Evolutionary conservation across 257 asterid genomes (phyloP).

Genomic region (Apocynum venetum): DNA sequence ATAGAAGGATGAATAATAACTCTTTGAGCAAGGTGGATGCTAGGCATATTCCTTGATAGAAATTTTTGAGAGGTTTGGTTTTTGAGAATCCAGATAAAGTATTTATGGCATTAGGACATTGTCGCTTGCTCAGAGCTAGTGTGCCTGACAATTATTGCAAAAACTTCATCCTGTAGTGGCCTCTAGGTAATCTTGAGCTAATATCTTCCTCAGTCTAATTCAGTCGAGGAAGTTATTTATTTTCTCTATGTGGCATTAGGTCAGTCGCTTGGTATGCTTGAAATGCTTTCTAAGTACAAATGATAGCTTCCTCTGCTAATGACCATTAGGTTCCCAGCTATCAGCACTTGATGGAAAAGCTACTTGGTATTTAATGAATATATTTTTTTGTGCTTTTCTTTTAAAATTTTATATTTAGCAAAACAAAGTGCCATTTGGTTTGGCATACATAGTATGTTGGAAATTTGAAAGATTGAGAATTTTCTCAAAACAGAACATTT

Average conservation of each 20-base stretch:
- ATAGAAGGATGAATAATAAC: neutral
- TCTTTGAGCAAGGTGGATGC: neutral
- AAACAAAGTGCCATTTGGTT: neutral
- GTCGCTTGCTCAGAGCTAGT: neutral
- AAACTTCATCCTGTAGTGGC: neutral
- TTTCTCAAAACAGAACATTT: neutral
- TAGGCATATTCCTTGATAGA: neutral
- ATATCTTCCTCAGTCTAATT: neutral
- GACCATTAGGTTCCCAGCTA: neutral
- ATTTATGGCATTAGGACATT: neutral
- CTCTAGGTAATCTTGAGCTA: neutral
- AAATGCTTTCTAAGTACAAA: neutral
- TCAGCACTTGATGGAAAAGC: neutral
- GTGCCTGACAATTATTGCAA: neutral
- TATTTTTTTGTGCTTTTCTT: neutral
- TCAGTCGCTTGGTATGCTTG: neutral
- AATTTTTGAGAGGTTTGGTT: neutral
- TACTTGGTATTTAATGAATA: neutral
- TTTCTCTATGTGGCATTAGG: neutral
- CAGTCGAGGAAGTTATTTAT: neutral
- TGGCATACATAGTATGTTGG: neutral
- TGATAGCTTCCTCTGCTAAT: neutral
- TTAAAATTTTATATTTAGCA: neutral
- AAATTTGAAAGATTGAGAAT: neutral
- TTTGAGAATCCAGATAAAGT: neutral